Evolutionary conservation across 352 stramenopile genomes (phyloP).

Genomic region (Pythium guiyangense): DNA sequence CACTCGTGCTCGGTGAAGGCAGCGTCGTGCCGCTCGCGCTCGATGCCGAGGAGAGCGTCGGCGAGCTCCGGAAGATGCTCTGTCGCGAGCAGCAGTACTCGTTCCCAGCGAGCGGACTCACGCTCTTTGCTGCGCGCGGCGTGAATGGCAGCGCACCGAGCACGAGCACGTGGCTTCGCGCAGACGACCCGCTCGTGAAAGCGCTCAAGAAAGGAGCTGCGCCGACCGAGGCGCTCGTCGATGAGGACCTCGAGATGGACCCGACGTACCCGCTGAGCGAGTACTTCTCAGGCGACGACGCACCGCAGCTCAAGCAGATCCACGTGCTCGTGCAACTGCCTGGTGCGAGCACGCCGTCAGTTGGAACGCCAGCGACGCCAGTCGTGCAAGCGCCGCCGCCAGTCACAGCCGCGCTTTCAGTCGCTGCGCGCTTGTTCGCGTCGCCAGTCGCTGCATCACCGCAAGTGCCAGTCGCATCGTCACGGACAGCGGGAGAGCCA

Average conservation of each 20-base stretch:
- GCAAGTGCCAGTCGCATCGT: too few species aligned
- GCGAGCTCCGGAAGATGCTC: conserved; percentile 9
- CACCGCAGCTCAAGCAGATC: not conserved
- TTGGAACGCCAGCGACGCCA: too few species aligned
- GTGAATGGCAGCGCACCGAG: not conserved
- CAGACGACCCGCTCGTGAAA: conserved; percentile 5
- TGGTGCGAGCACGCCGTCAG: too few species aligned
- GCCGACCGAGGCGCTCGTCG: not conserved
- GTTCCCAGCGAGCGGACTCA: conserved; percentile 9
- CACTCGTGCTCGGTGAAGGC: conserved; percentile 7
- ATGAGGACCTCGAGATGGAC: conserved; percentile 10
- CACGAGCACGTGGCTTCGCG: conserved; percentile 1
- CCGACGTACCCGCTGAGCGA: conserved; percentile 13
- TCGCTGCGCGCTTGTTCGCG: too few species aligned
- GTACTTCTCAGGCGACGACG: conserved; percentile 8
- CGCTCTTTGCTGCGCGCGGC: conserved; percentile 4
- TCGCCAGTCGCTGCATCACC: too few species aligned
- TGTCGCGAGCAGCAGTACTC: conserved; percentile 9
- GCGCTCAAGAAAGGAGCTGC: conserved; percentile 4
- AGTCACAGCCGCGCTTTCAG: too few species aligned
- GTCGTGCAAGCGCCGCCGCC: too few species aligned
- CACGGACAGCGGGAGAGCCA: too few species aligned
- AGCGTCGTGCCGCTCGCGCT: conserved; percentile 9
- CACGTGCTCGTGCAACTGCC: not conserved
- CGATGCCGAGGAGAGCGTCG: conserved; percentile 8